Percentiles rank a stretch among this genome's conserved stretches.
These are phyloP conservation scores for Barnettozyma botsteinii DNA, from an alignment of 805 yeast species.

Conservation along the genomic window DNA sequence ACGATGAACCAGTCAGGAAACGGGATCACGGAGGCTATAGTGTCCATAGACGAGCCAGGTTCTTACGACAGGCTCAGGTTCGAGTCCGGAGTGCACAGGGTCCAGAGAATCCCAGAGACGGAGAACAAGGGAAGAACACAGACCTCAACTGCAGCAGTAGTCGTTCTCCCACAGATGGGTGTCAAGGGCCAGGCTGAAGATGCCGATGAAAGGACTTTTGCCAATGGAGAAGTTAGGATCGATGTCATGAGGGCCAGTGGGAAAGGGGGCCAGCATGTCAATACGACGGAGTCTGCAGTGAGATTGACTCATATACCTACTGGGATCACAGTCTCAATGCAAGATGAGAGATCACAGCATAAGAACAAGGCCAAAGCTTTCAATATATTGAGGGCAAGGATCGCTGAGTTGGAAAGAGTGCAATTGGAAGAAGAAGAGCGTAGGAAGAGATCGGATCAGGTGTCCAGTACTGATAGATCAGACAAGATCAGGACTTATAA, in stretches of 20 bases:
- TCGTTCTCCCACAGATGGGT: constrained; percentile 79
- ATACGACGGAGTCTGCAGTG: constrained; percentile 96
- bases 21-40: constrained; percentile 72
- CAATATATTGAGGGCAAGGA: constrained; percentile 68
- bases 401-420: constrained; percentile 74
- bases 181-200: constrained; percentile 43
- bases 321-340: constrained; percentile 83
- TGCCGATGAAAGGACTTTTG: constrained; percentile 62
- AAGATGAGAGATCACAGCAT: constrained; percentile 94
- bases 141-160: constrained; percentile 94
- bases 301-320: constrained; percentile 88
- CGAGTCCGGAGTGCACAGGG: constrained; percentile 96
- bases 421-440: constrained; percentile 62
- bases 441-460: constrained; percentile 71
- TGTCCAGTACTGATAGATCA: constrained; percentile 80
- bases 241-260: constrained; percentile 98
- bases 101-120: constrained; percentile 89
- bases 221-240: constrained; percentile 81
- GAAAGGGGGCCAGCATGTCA: constrained; percentile 97
- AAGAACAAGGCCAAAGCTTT: constrained; percentile 91
- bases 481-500: constrained; percentile 94
- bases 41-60: constrained; percentile 69
- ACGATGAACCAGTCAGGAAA: constrained; percentile 52
- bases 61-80: constrained; percentile 66
- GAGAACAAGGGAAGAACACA: constrained; percentile 93